Conservation (phyloP, 345 rosid genomes). For the Camelina hispida region DNA sequence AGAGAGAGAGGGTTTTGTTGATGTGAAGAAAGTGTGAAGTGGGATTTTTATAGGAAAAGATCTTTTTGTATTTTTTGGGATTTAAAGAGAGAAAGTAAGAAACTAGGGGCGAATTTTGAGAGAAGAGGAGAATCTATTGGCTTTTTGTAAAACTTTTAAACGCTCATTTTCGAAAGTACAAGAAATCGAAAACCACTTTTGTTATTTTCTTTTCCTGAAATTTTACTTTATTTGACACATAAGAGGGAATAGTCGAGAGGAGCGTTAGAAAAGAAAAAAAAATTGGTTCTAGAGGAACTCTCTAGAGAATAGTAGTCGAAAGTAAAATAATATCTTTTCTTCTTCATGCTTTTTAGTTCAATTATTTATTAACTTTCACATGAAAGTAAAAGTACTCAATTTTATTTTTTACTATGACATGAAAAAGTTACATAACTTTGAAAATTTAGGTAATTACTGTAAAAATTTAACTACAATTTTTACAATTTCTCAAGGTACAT, state of each 20-base stretch:
- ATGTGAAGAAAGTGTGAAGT: slow-evolving; percentile 38
- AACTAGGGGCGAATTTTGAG: slow-evolving; percentile 52
- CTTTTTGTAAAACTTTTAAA: slow-evolving; percentile 31
- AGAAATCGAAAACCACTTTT: slow-evolving; percentile 41
- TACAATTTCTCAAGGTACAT: no score
- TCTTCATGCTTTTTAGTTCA: background rate
- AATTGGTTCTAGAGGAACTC: background rate
- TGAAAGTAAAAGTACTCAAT: background rate
- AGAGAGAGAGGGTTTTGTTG: background rate
- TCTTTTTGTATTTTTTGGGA: slow-evolving; percentile 16
- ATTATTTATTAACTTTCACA: slow-evolving; percentile 8
- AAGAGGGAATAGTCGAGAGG: slow-evolving; percentile 21
- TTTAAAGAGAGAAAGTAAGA: slow-evolving; percentile 25
- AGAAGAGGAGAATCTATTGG: slow-evolving; percentile 55
- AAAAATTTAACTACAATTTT: no score
- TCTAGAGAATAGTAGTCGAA: slow-evolving; percentile 1
- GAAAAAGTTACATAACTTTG: no score
- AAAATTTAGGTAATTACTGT: background rate
- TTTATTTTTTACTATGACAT: background rate
- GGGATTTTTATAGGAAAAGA: slow-evolving; percentile 46
- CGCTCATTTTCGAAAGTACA: slow-evolving; percentile 27
- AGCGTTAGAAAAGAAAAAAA: background rate
- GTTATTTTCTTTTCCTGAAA: slow-evolving; percentile 18
- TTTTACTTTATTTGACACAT: slow-evolving; percentile 28
- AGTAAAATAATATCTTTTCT: background rate